These are phyloP conservation scores for Royoungia palumana DNA, from an alignment of 768 basidiomycete species.

Conservation along the genomic window DNA sequence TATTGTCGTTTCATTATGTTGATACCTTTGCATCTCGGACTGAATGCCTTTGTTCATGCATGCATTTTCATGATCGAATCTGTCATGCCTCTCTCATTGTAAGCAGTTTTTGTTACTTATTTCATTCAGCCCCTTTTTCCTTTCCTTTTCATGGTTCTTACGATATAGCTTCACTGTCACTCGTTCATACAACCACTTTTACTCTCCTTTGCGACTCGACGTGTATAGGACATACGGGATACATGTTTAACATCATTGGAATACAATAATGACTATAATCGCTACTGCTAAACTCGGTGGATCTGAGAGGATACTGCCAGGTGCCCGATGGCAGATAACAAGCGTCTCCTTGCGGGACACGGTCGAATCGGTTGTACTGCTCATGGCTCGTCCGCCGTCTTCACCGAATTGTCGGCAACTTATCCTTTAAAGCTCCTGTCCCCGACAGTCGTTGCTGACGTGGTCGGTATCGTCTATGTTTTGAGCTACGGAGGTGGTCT, in stretches of 20 bases:
- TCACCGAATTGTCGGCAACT: slow-evolving; percentile 71
- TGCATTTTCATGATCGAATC: slow-evolving; percentile 19
- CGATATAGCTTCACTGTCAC: slow-evolving; percentile 23
- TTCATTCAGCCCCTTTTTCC: slow-evolving; percentile 22
- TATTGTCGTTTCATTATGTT: slow-evolving; percentile 14
- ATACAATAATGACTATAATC: slow-evolving; percentile 25
- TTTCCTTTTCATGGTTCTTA: slow-evolving; percentile 26
- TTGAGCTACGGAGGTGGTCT: slow-evolving; percentile 91
- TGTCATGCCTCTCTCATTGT: slow-evolving; percentile 27
- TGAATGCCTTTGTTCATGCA: slow-evolving; percentile 18
- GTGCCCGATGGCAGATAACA: neutral
- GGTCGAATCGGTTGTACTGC: slow-evolving; percentile 56
- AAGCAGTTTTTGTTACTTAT: slow-evolving; percentile 26
- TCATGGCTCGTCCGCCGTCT: slow-evolving; percentile 55
- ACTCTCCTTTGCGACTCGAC: slow-evolving; percentile 25
- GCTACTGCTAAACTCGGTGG: neutral
- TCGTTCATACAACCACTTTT: slow-evolving; percentile 17
- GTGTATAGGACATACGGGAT: slow-evolving; percentile 37
- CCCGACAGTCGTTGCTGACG: slow-evolving; percentile 49
- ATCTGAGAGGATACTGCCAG: neutral
- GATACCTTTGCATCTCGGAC: slow-evolving; percentile 19
- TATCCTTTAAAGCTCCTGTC: slow-evolving; percentile 90
- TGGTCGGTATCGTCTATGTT: slow-evolving; percentile 70
- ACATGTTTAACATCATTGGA: slow-evolving; percentile 29
- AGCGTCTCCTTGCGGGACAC: slow-evolving; percentile 36